These are phyloP conservation scores for Lasiodiplodia citricola DNA, from an alignment of 2,329 filamentous ascomycete genomes.

Conservation along the genomic window DNA sequence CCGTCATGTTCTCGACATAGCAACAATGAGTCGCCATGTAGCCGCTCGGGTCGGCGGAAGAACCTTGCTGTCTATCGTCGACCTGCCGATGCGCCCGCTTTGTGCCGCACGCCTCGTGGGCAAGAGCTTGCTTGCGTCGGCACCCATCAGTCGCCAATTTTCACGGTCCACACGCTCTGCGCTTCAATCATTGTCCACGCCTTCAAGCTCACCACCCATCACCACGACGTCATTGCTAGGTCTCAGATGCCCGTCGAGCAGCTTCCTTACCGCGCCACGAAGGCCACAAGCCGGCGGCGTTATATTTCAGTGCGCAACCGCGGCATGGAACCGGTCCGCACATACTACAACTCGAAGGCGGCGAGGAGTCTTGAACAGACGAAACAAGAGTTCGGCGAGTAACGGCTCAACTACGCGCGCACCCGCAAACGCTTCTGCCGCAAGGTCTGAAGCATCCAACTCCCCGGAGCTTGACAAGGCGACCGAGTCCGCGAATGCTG, in stretches of 20 bases:
- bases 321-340: constrained; percentile 38
- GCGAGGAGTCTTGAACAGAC: constrained; percentile 32
- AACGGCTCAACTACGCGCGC: constrained; percentile 32
- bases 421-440: not conserved
- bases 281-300: not conserved
- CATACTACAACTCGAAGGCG: constrained; percentile 33
- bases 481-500: constrained; percentile 34
- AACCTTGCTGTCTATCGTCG: constrained; percentile 39
- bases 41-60: constrained; percentile 42
- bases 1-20: constrained; percentile 39
- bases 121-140: not conserved
- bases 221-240: constrained; percentile 25
- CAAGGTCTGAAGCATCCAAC: constrained; percentile 31
- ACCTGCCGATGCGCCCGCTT: constrained; percentile 32
- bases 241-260: constrained; percentile 11
- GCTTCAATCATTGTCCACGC: not conserved
- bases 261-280: not conserved
- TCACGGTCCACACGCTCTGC: constrained; percentile 5
- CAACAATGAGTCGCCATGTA: constrained; percentile 54
- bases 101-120: constrained; percentile 17
- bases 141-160: constrained; percentile 1
- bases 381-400: constrained; percentile 46
- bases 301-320: not conserved
- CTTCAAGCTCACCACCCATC: not conserved
- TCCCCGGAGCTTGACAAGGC: constrained; percentile 33